These are phyloP conservation scores for Linaria vulgaris DNA, from an alignment of 257 asterid species.

Conservation along the genomic window DNA sequence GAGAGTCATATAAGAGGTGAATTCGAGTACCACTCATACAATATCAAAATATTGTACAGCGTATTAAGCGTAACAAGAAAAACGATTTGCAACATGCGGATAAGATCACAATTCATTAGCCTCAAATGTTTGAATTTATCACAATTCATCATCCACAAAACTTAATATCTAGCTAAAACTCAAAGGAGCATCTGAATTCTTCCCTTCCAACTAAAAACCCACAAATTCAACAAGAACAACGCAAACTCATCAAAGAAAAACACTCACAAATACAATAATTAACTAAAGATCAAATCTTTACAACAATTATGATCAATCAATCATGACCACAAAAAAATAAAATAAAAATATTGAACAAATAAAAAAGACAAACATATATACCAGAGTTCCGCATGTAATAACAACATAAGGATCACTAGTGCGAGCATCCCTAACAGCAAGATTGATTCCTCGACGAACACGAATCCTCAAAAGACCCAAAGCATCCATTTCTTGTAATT, in stretches of 20 bases:
- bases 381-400: constrained; percentile 62
- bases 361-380: constrained; percentile 13
- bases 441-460: constrained; percentile 58
- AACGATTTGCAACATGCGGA: too few species aligned
- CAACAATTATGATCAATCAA: too few species aligned
- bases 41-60: too few species aligned
- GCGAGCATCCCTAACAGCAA: constrained; percentile 69
- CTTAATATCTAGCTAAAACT: too few species aligned
- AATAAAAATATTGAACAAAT: not conserved
- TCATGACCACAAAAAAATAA: not conserved
- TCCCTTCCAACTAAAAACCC: not conserved
- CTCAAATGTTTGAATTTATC: too few species aligned
- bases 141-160: too few species aligned
- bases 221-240: not conserved
- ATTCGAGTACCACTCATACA: too few species aligned
- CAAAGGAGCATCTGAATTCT: too few species aligned
- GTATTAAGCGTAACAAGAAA: too few species aligned
- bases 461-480: constrained; percentile 64
- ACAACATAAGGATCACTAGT: constrained; percentile 84
- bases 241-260: not conserved
- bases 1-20: too few species aligned
- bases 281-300: not conserved
- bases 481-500: constrained; percentile 33
- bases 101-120: too few species aligned
- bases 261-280: not conserved